Base-by-base conservation (phyloP, 164 flowering plant species). In the Tetrastigma voinierianum region DNA sequence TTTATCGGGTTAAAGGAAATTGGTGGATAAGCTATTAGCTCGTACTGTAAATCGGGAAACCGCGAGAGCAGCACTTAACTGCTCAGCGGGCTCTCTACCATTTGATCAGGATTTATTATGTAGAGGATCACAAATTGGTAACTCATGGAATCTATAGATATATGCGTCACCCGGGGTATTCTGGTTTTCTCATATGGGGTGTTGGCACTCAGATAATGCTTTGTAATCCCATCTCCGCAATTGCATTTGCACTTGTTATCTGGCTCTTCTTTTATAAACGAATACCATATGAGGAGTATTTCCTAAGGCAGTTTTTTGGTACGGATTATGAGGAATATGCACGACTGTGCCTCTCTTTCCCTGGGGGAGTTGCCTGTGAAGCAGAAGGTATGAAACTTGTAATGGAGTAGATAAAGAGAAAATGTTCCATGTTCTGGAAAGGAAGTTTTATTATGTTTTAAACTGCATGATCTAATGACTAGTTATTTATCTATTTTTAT, bases 311-410 rank as follows among this genome's bases (percentile, higher is more conserved):
- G 74, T 96, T 90, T 76, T 96, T 96, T 71, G 98, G 97, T 18
- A 53, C 78, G 2, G 73, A 83, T 57, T 90, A 93, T 51, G 90
- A 76, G 51, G 91, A 76, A 16, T 96, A 92, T 82, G 85, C 96
- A 10, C 60, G 51, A 40, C 70, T 72, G 91, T 91, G 69, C 81
- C 88, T 51, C n/a, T 90, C 99, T 51, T n/a, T n/a, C n/a, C n/a
- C n/a, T n/a, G n/a, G 99, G 99, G 15, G 72, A 92, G 53, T 98
- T 98, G n/a, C 89, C 90, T 80, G 82, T 95, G 16, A 82, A 84
- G 73, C 91, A n/a, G 83, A 84, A 32, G 40, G 40, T 25, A 25
- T 25, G 40, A 25, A 25, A 25, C 40, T 4, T 25, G 40, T 25
- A 1, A 25, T 7, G 0, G 40, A 25, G 40, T 25, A 25, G 6